A percentile compares a stretch with the other conserved stretches of the same genome.
phyloP scores from a whole-genome alignment of 2,329 filamentous ascomycete genomes.

The Apiospora pterosperma region DNA sequence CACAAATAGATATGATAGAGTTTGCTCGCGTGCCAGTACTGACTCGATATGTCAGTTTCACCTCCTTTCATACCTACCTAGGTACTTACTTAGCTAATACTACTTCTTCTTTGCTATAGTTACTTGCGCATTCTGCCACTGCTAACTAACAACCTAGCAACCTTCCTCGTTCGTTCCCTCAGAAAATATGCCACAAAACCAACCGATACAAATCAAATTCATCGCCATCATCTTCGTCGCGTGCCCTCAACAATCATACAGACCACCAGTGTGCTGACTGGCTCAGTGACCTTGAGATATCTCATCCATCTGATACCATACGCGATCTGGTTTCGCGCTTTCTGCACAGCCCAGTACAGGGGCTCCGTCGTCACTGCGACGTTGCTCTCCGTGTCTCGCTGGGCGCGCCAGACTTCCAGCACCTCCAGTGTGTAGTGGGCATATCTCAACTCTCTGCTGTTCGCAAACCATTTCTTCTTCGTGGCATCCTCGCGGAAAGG shows the following conservation, averaged over 20 bases:
- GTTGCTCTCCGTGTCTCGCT: neutral
- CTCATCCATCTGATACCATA: neutral
- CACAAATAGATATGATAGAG: too few relatives aligned
- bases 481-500: neutral
- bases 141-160: neutral
- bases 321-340: neutral
- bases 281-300: neutral
- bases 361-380: neutral
- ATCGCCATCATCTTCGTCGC: neutral
- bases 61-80: too few relatives aligned
- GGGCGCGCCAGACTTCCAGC: neutral
- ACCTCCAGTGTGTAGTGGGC: neutral
- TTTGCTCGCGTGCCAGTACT: too few relatives aligned
- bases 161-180: neutral
- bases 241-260: neutral
- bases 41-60: too few relatives aligned
- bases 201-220: neutral
- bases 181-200: neutral
- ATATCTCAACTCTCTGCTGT: neutral
- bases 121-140: too few relatives aligned
- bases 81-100: too few relatives aligned
- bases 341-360: neutral
- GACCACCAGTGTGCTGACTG: neutral
- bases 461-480: neutral
- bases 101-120: too few relatives aligned